phyloP scores from a whole-genome alignment of 83 land plant species.

The Isoetes engelmannii region DNA sequence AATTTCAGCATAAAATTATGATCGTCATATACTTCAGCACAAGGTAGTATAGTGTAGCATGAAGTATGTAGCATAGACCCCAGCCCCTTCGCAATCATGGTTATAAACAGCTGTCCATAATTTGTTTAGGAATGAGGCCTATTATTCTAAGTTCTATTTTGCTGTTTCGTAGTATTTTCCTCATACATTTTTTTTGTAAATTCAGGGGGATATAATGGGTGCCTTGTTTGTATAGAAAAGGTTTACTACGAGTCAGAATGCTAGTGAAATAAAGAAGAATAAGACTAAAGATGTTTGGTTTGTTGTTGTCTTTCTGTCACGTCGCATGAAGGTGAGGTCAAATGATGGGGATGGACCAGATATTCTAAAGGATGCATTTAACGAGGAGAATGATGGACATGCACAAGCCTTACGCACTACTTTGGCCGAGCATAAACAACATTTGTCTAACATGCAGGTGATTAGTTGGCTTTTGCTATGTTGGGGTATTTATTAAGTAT shows the following conservation, averaged over 20 bases:
- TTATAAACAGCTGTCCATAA: too few species aligned
- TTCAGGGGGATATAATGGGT: not conserved
- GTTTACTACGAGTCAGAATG: not conserved
- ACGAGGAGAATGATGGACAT: constrained; percentile 59
- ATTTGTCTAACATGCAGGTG: constrained; percentile 85
- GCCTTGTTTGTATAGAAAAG: not conserved
- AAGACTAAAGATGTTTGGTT: not conserved
- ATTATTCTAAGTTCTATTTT: too few species aligned
- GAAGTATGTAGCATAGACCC: too few species aligned
- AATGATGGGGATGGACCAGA: constrained; percentile 98
- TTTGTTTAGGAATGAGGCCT: too few species aligned
- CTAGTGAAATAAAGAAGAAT: not conserved
- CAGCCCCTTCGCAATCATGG: too few species aligned
- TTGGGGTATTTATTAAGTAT: too few species aligned
- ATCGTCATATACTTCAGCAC: too few species aligned
- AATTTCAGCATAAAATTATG: too few species aligned
- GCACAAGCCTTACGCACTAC: constrained; percentile 81
- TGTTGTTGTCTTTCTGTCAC: not conserved
- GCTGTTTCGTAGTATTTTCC: too few species aligned
- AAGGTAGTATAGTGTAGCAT: too few species aligned
- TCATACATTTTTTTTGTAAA: not conserved
- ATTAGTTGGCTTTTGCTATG: too few species aligned
- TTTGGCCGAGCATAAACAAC: constrained; percentile 89
- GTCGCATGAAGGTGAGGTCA: constrained; percentile 54
- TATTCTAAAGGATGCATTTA: constrained; percentile 52